Evolutionary conservation across 2,329 filamentous ascomycete genomes (phyloP).

Genomic region (Aspergillus sp.): DNA sequence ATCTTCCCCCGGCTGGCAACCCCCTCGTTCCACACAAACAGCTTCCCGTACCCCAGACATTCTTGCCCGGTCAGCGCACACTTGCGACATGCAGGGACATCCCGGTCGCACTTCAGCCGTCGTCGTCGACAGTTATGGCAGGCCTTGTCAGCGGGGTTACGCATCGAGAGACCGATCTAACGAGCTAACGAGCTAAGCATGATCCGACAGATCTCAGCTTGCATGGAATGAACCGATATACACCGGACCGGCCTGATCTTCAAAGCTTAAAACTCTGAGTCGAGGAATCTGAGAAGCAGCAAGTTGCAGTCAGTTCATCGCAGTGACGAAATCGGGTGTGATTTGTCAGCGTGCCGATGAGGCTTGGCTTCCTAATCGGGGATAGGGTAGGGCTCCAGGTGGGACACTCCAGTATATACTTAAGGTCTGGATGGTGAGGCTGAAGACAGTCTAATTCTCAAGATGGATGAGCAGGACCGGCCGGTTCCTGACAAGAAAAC

Average conservation of each 20-base stretch:
- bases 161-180: not conserved
- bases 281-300: too few species aligned
- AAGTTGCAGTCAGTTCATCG: too few species aligned
- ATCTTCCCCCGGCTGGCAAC: conserved; percentile 17
- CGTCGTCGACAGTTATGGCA: conserved; percentile 16
- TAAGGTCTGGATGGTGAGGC: not conserved
- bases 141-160: not conserved
- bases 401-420: too few species aligned
- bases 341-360: not conserved
- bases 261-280: too few species aligned
- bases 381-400: not conserved
- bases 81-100: conserved; percentile 1
- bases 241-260: too few species aligned
- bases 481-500: not conserved
- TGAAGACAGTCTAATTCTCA: not conserved
- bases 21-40: conserved; percentile 14
- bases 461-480: too few species aligned
- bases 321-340: not conserved
- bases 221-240: too few species aligned
- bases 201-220: not conserved
- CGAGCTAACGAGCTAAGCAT: not conserved
- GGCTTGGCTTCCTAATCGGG: not conserved
- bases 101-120: conserved; percentile 10
- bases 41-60: conserved; percentile 14
- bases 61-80: conserved; percentile 4